phyloP scores from a whole-genome alignment of 306 rosid species.

The Canavalia gladiata region DNA sequence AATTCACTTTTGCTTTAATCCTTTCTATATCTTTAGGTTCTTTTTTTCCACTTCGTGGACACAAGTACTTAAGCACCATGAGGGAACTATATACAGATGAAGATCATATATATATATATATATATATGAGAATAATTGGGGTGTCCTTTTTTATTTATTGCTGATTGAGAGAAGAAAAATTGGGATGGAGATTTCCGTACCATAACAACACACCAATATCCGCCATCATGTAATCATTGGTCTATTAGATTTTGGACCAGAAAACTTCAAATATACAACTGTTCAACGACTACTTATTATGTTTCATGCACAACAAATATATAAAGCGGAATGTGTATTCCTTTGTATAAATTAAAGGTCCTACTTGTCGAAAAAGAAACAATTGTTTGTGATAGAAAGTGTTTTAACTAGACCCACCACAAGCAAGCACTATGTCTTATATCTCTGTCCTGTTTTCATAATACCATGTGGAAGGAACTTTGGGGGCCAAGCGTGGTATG shows the following conservation, averaged over 20 bases:
- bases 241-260: constrained; percentile 46
- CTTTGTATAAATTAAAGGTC: constrained; percentile 37
- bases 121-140: constrained; percentile 36
- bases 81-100: constrained; percentile 20
- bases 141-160: constrained; percentile 1
- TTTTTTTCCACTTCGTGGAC: constrained; percentile 6
- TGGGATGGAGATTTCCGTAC: constrained; percentile 50
- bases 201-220: constrained; percentile 21
- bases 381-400: neutral
- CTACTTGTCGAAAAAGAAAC: constrained; percentile 38
- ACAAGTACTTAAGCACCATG: constrained; percentile 32
- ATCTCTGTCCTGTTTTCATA: constrained; percentile 39
- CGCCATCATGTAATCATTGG: constrained; percentile 55
- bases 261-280: constrained; percentile 53
- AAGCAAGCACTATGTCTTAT: constrained; percentile 56
- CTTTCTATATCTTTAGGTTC: neutral
- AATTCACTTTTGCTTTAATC: neutral
- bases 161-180: constrained; percentile 28
- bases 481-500: constrained; percentile 50
- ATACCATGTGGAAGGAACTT: constrained; percentile 52
- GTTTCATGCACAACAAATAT: constrained; percentile 38
- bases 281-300: constrained; percentile 46
- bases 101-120: neutral
- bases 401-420: neutral
- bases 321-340: constrained; percentile 3